A percentile compares a stretch with the other conserved stretches of the same genome.
Conservation (phyloP, 2,329 filamentous ascomycete species). For the Fusarium globosum region DNA sequence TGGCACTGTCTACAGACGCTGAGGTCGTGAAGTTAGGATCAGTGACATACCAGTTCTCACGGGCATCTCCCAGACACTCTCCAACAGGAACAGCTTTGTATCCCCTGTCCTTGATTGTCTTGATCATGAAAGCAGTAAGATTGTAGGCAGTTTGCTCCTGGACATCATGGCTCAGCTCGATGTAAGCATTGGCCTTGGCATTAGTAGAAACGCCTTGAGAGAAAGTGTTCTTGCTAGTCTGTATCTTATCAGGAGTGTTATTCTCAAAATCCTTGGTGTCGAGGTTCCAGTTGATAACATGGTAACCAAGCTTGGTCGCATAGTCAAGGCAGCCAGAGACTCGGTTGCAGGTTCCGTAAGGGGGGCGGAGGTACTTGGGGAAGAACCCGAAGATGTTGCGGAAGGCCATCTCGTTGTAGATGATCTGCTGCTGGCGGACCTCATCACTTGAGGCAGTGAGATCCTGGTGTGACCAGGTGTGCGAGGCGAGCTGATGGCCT, state of each 20-base stretch:
- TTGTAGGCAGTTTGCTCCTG: slow-evolving; percentile 58
- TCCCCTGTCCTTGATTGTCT: slow-evolving; percentile 53
- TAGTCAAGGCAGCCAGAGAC: slow-evolving; percentile 52
- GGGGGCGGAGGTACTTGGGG: slow-evolving; percentile 56
- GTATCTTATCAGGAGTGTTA: slow-evolving; percentile 59
- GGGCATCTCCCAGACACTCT: slow-evolving; percentile 65
- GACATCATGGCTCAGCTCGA: slow-evolving; percentile 64
- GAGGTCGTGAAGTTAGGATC: slow-evolving; percentile 31
- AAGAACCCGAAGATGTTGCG: slow-evolving; percentile 54
- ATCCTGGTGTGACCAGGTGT: slow-evolving; percentile 58
- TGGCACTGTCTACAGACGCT: slow-evolving; percentile 1
- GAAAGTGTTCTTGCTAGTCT: slow-evolving; percentile 54
- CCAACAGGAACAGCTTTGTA: slow-evolving; percentile 63
- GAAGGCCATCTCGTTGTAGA: slow-evolving; percentile 57
- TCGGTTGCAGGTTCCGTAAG: slow-evolving; percentile 55
- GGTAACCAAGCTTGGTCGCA: slow-evolving; percentile 60
- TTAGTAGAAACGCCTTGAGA: slow-evolving; percentile 49
- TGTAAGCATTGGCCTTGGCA: slow-evolving; percentile 50
- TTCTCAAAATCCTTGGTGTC: slow-evolving; percentile 71
- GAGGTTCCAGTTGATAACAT: slow-evolving; percentile 66
- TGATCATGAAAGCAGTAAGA: slow-evolving; percentile 56
- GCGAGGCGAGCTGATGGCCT: slow-evolving; percentile 59
- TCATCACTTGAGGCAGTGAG: slow-evolving; percentile 48
- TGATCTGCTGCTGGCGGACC: slow-evolving; percentile 52
- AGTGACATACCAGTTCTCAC: slow-evolving; percentile 61